Evolutionary conservation across 2,329 filamentous ascomycete species (phyloP).

Genomic region (Claviceps sp.): DNA sequence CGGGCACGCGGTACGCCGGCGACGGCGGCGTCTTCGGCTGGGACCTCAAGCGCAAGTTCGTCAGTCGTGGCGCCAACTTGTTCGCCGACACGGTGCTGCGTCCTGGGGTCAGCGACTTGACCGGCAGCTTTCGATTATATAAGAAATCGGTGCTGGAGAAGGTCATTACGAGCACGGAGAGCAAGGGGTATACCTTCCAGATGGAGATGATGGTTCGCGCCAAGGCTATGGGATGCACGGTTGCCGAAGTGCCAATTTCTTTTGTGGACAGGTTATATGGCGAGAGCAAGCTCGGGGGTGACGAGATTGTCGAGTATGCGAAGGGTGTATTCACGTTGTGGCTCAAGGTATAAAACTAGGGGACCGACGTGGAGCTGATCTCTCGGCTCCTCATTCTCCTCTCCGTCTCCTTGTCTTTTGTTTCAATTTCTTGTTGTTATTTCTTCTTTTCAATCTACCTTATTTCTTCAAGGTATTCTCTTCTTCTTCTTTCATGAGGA

Average conservation of each 20-base stretch:
- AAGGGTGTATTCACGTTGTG: conserved; percentile 71
- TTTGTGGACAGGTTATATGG: conserved; percentile 95
- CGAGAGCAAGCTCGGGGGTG: conserved; percentile 84
- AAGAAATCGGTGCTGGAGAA: conserved; percentile 82
- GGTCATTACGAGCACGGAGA: conserved; percentile 82
- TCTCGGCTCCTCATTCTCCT: background rate
- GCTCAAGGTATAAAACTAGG: conserved; percentile 50
- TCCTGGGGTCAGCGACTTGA: conserved; percentile 90
- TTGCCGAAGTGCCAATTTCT: conserved; percentile 89
- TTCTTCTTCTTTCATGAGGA: background rate
- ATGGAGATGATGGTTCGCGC: conserved; percentile 99
- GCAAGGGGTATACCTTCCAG: conserved; percentile 97
- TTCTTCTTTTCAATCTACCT: background rate
- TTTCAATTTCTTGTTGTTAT: background rate
- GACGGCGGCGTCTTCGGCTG: conserved; percentile 87
- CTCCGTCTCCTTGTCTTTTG: background rate
- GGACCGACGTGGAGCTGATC: background rate
- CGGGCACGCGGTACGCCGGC: conserved; percentile 85
- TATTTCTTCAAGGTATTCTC: background rate
- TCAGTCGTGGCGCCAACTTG: conserved; percentile 78
- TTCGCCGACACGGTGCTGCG: conserved; percentile 90
- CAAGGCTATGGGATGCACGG: conserved; percentile 87
- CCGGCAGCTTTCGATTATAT: conserved; percentile 87
- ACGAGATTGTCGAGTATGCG: conserved; percentile 93
- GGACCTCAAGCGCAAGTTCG: conserved; percentile 84